phyloP scores from a whole-genome alignment of 2,329 filamentous ascomycete species.

The Colletotrichum tropicale region DNA sequence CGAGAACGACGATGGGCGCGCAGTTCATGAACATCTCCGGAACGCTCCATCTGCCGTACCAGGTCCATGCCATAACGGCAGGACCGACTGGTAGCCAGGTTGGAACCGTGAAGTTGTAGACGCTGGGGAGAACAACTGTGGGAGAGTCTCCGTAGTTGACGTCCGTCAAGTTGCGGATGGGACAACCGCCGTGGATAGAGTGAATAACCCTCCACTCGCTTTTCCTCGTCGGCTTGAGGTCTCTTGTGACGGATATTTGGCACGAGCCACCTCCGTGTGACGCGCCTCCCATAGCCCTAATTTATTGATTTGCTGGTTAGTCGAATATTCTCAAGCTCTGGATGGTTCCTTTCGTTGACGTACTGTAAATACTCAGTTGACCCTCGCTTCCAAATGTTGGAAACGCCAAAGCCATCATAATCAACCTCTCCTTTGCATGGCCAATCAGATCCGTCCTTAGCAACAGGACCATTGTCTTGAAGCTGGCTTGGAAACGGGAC shows the following conservation, averaged over 20 bases:
- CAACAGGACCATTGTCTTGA: not conserved
- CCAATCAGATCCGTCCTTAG: not conserved
- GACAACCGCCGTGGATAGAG: not conserved
- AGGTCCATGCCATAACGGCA: not conserved
- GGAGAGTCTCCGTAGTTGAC: not conserved
- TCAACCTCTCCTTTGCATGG: not conserved
- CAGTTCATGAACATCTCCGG: not conserved
- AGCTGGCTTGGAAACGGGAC: not conserved
- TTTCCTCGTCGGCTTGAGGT: not conserved
- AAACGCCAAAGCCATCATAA: not conserved
- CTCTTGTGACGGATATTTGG: not conserved
- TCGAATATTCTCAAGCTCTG: not conserved
- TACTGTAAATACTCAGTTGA: not conserved
- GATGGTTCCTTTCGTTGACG: accelerated
- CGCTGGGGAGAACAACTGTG: not conserved
- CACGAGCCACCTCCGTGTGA: not conserved
- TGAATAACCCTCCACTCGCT: not conserved
- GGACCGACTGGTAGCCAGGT: not conserved
- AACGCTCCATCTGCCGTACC: not conserved
- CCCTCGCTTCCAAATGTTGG: not conserved
- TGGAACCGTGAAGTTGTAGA: not conserved
- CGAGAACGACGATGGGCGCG: not conserved
- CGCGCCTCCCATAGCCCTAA: not conserved
- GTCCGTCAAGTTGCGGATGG: not conserved
- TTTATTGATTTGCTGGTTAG: not conserved